These are phyloP conservation scores for Pseudonitzschia multiseries DNA, from an alignment of 108 stramenopile species.

Conservation along the genomic window DNA sequence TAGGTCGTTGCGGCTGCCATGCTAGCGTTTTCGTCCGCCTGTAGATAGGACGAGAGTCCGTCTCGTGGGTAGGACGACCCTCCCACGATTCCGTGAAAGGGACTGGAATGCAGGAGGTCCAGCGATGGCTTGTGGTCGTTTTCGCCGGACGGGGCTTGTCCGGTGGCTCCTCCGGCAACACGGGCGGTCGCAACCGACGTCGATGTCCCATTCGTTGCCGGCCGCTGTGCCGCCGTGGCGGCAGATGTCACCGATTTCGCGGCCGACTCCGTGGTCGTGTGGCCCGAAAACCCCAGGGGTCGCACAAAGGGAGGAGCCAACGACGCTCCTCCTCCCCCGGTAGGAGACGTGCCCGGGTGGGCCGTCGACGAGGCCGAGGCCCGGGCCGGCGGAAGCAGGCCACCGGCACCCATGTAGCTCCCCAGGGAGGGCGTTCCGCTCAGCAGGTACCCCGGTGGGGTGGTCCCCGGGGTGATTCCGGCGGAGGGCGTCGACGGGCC, in stretches of 20 bases:
- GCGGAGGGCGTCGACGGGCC: neutral
- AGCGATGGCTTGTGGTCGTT: conserved; percentile 41
- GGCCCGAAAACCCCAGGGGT: conserved; percentile 42
- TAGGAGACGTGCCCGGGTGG: conserved; percentile 12
- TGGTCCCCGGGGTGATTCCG: conserved; percentile 21
- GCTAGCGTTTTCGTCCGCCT: conserved; percentile 12
- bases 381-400: conserved; percentile 31
- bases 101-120: conserved; percentile 55
- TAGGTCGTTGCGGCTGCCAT: conserved; percentile 12
- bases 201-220: too few relatives aligned
- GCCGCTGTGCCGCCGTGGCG: neutral
- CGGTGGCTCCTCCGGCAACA: neutral
- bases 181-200: neutral
- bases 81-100: conserved; percentile 28
- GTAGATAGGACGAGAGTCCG: conserved; percentile 1
- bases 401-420: neutral
- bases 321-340: conserved; percentile 1
- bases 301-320: conserved; percentile 50
- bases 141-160: neutral
- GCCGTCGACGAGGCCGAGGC: neutral
- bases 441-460: conserved; percentile 34
- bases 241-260: neutral
- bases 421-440: conserved; percentile 21
- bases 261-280: conserved; percentile 7
- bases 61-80: conserved; percentile 13